These are phyloP conservation scores for Nothophytophthora sp. DNA, from an alignment of 352 stramenopile genomes.

Conservation along the genomic window DNA sequence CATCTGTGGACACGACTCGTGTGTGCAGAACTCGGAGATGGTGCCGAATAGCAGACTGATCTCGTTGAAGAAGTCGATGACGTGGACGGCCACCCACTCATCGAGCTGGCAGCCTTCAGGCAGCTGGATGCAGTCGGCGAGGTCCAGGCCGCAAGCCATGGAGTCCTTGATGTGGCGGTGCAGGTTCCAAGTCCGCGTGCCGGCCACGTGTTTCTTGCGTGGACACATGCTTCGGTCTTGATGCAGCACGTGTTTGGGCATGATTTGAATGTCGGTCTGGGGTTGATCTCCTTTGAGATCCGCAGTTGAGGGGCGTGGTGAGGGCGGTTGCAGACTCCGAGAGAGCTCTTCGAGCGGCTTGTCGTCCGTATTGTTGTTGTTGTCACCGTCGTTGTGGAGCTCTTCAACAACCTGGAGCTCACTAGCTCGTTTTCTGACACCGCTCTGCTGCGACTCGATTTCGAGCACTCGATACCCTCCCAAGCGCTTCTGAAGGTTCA, in stretches of 20 bases:
- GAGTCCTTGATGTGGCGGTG: conserved; percentile 76
- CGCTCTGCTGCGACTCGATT: conserved; percentile 9
- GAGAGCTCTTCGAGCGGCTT: conserved; percentile 12
- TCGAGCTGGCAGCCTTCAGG: conserved; percentile 60
- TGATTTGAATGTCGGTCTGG: conserved; percentile 23
- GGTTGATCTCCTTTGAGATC: conserved; percentile 8
- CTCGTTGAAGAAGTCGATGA: conserved; percentile 95
- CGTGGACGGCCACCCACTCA: conserved; percentile 77
- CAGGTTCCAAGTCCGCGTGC: conserved; percentile 66
- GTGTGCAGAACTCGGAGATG: conserved; percentile 82
- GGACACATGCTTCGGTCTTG: conserved; percentile 58
- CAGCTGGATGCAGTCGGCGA: conserved; percentile 64
- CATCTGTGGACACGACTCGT: conserved; percentile 68
- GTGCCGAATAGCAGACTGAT: conserved; percentile 91
- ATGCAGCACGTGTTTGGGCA: conserved; percentile 52
- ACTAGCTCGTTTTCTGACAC: conserved; percentile 4
- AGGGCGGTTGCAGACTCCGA: conserved; percentile 19
- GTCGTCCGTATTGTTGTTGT: conserved; percentile 25
- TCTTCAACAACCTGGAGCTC: conserved; percentile 8
- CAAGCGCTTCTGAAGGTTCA: conserved; percentile 19
- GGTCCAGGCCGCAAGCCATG: conserved; percentile 53
- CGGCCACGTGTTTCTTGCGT: conserved; percentile 54
- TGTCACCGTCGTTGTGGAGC: conserved; percentile 12
- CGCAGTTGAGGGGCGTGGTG: conserved; percentile 8
- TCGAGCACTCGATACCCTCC: conserved; percentile 16